Evolutionary conservation across 805 yeast genomes (phyloP).

Genomic region (Candida parachauliodes): DNA sequence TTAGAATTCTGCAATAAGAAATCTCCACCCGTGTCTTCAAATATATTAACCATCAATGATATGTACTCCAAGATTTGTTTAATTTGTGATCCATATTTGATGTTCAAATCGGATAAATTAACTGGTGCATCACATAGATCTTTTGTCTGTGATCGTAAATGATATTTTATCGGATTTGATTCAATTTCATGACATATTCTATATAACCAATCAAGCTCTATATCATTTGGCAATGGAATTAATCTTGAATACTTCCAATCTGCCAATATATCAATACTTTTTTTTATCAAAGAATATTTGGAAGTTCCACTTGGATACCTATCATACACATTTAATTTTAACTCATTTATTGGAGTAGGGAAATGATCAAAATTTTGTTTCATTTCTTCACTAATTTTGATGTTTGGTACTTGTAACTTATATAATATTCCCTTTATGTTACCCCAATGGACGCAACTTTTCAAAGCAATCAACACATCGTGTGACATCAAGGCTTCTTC

Average conservation of each 20-base stretch:
- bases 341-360: slow-evolving; percentile 40
- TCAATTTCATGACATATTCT: slow-evolving; percentile 45
- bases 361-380: slow-evolving; percentile 30
- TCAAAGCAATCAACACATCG: slow-evolving; percentile 44
- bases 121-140: slow-evolving; percentile 29
- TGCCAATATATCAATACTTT: slow-evolving; percentile 30
- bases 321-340: slow-evolving; percentile 36
- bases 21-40: slow-evolving; percentile 29
- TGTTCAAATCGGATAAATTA: slow-evolving; percentile 31
- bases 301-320: slow-evolving; percentile 56
- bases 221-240: slow-evolving; percentile 25
- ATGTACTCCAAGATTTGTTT: slow-evolving; percentile 23
- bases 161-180: slow-evolving; percentile 45
- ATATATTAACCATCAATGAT: slow-evolving; percentile 26
- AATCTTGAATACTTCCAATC: slow-evolving; percentile 37
- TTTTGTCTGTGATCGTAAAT: slow-evolving; percentile 39
- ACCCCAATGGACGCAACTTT: slow-evolving; percentile 55
- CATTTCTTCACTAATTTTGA: slow-evolving; percentile 30
- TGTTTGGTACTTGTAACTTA: slow-evolving; percentile 36
- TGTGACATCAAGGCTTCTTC: slow-evolving; percentile 33
- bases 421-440: slow-evolving; percentile 46
- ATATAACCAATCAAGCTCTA: slow-evolving; percentile 31
- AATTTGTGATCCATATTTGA: slow-evolving; percentile 15
- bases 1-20: slow-evolving; percentile 34
- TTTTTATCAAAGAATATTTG: slow-evolving; percentile 40